Percentiles rank a stretch among this genome's conserved stretches.
Evolutionary conservation across 78 protist species (phyloP).

Genomic region (Dictyostelium brefeldianum): DNA sequence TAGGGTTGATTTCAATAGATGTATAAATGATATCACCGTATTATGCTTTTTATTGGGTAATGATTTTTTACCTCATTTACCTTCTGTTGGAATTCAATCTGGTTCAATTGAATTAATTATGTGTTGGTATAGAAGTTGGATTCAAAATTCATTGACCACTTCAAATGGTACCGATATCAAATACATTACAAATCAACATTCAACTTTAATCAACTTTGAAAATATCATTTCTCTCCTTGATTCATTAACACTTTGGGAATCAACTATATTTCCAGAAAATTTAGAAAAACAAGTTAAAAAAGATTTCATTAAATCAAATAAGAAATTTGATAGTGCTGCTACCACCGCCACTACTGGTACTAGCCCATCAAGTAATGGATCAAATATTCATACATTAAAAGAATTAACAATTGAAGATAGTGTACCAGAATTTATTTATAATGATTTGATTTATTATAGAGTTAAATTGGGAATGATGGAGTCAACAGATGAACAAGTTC

Average conservation of each 20-base stretch:
- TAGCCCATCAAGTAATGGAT: neutral
- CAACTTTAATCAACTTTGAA: neutral
- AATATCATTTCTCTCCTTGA: slow-evolving; percentile 1
- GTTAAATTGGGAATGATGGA: neutral
- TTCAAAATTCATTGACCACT: neutral
- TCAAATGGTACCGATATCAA: neutral
- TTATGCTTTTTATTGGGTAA: slow-evolving; percentile 98
- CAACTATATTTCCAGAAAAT: slow-evolving; percentile 15
- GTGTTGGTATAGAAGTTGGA: slow-evolving; percentile 78
- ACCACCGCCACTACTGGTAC: neutral
- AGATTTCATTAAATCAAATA: neutral
- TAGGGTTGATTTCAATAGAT: slow-evolving; percentile 87
- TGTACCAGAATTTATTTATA: slow-evolving; percentile 12
- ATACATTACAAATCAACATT: neutral
- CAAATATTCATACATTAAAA: neutral
- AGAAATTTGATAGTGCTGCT: neutral
- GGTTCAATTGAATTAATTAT: slow-evolving; percentile 93
- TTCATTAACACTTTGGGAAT: slow-evolving; percentile 34
- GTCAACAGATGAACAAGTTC: neutral
- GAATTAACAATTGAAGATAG: neutral
- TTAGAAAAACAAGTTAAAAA: slow-evolving; percentile 43
- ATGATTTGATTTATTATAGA: slow-evolving; percentile 29
- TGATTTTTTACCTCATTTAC: slow-evolving; percentile 99
- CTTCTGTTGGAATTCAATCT: slow-evolving; percentile 92
- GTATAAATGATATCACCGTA: slow-evolving; percentile 97